Evolutionary conservation across 345 rosid genomes (phyloP), one percentile per base, ranked within the genome.

Genomic region (Boechera retrofracta): DNA sequence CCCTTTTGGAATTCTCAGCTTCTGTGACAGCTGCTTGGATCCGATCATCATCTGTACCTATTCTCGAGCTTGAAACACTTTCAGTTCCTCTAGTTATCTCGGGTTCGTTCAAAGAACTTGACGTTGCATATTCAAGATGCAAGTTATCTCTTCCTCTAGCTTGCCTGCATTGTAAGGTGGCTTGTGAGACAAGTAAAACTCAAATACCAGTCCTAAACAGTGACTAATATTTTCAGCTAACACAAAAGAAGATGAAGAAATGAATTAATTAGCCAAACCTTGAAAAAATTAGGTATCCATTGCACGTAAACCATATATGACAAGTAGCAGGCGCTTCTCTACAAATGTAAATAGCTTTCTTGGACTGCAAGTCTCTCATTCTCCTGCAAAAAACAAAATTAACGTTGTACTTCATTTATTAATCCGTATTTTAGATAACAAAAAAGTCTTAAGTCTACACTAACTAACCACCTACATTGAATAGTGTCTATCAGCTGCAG

Each of bases 271-370:
- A 13, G 51, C 52, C 77, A 72, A 73, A 91, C 98, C 94, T 89
- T 49, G 82, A 72, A 31, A 55, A 51, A 28, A 90, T 83, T 31
- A 84, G 82, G 52, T 73, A 63, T 13, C 94, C 89, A 44, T 81
- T 83, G 86, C 97, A 90, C 31, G 88, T 77, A 75, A 90, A 93
- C 91, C 84, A 84, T 78, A 89, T 87, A 28, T 83, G 90, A 77
- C 97, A 93, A 73, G 78, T 78, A 67, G 51, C 73, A 36, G 97
- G 91, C 13, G 98, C 95, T 52, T 84, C 82, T 32, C 44, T 73
- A 31, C 67, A 58, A 56, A 93, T 78, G 60, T 9, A 81, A 64
- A 80, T 68, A 45, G 98, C 93, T 84, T 91, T 93, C 86, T 80
- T 89, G 66, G 98, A 90, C 58, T 84, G 85, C 66, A 86, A 78